Evolutionary conservation across 225 moss, liverwort and hornwort species (phyloP), one percentile per base, ranked within the genome.

Genomic region (Polytrichum commune): DNA sequence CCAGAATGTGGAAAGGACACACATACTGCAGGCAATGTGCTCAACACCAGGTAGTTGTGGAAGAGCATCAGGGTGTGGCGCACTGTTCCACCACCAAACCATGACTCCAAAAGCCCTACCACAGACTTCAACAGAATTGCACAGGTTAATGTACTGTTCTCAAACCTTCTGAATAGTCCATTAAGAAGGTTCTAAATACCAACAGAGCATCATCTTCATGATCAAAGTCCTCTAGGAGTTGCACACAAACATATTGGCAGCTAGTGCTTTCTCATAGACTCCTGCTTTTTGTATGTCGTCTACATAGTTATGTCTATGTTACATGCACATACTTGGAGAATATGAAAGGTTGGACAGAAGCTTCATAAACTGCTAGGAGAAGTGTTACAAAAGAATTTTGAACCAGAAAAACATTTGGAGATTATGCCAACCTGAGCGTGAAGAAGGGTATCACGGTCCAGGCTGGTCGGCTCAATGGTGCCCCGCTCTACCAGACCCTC

Each of bases 401-500:
- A 16, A 46, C 2, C 16, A 16, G 46, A 13, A 46, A 46, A 10
- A 24, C 5, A 20, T 16, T 6, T 23, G 62, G 13, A 35, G 54
- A 35, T 25, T 3, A 75, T 65, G 54, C 69, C 29, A 79, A 94
- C 97, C 92, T 91, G 91, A 22, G 85, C 86, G 66, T 93, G 91
- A 65, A 95, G 81, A 64, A 93, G 82, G n/a, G 88, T 82, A 79
- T 95, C 90, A 30, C 84, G 90, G 75, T 89, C 85, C 80, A 94
- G 88, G 71, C 65, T 77, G 30, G 86, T 77, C 63, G 84, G 84
- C 81, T 92, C 90, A 25, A 93, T 90, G 74, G 83, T 87, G 68
- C 92, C 91, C 73, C 90, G 89, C 82, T 98, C 90, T 7, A 84
- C 84, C 77, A 98, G 70, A 28, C 90, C 90, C 60, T 98, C 98